phyloP scores from a whole-genome alignment of 371 early-diverging fungal species.

The Mucor racemosus region DNA sequence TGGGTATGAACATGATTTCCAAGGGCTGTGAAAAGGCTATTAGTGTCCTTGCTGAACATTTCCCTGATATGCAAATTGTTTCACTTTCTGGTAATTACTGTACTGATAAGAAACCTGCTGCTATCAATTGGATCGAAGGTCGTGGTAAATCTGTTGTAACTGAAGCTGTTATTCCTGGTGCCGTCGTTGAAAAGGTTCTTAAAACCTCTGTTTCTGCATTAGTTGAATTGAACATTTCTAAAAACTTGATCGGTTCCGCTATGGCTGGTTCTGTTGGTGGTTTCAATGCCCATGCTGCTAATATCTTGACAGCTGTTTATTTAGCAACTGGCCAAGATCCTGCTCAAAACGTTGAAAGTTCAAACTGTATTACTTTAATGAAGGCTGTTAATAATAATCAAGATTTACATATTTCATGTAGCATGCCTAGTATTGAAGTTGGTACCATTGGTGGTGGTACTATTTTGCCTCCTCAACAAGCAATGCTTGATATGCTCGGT shows the following conservation, averaged over 20 bases:
- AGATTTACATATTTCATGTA: conserved; percentile 86
- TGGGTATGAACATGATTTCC: conserved; percentile 99
- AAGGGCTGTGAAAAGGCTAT: conserved; percentile 90
- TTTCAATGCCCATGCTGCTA: conserved; percentile 96
- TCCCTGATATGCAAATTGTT: conserved; percentile 79
- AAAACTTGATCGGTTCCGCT: conserved; percentile 94
- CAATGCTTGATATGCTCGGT: conserved; percentile 88
- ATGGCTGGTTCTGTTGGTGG: conserved; percentile 96
- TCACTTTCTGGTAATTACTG: conserved; percentile 94
- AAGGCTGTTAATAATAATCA: conserved; percentile 79
- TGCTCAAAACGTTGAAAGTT: conserved; percentile 95
- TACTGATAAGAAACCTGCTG: conserved; percentile 97
- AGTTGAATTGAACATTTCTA: conserved; percentile 81
- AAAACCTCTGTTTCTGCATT: conserved; percentile 85
- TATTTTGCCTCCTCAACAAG: conserved; percentile 81
- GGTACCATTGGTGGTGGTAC: conserved; percentile 98
- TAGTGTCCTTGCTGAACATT: conserved; percentile 61
- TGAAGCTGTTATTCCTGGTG: conserved; percentile 84
- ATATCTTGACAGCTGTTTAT: conserved; percentile 92
- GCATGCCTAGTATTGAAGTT: conserved; percentile 96
- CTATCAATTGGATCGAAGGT: conserved; percentile 97
- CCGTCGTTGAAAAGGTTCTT: conserved; percentile 79
- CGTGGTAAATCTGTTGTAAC: conserved; percentile 94
- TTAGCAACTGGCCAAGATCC: conserved; percentile 97
- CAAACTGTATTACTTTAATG: conserved; percentile 95